These are phyloP conservation scores for Dichotomocladium elegans DNA, from an alignment of 371 early-diverging fungal genomes.

Conservation along the genomic window DNA sequence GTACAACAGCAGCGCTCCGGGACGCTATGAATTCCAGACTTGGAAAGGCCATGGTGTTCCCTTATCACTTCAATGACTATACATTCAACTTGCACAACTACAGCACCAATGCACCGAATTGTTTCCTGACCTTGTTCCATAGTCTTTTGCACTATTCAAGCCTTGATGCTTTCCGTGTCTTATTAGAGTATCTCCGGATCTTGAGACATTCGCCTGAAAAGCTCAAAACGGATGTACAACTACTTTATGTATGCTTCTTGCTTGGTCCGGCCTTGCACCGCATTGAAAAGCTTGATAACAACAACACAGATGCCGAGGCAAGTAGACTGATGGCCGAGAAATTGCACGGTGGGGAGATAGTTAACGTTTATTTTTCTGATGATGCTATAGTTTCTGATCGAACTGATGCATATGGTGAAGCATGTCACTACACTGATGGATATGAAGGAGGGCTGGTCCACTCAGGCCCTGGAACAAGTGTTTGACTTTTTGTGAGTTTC, in stretches of 20 bases:
- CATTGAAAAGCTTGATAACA: constrained; percentile 52
- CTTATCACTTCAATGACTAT: constrained; percentile 59
- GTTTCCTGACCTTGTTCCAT: constrained; percentile 61
- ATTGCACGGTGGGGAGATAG: neutral
- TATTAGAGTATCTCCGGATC: constrained; percentile 34
- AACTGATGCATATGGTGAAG: constrained; percentile 47
- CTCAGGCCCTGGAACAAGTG: constrained; percentile 51
- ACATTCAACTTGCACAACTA: constrained; percentile 60
- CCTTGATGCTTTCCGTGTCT: constrained; percentile 44
- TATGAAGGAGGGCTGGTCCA: constrained; percentile 47
- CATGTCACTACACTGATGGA: constrained; percentile 45
- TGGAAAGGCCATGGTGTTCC: constrained; percentile 47
- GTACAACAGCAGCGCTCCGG: constrained; percentile 26
- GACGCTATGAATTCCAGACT: constrained; percentile 37
- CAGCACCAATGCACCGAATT: constrained; percentile 57
- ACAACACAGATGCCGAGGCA: constrained; percentile 43
- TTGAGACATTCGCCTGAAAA: constrained; percentile 29
- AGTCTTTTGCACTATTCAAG: constrained; percentile 62
- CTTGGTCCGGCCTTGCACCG: constrained; percentile 74
- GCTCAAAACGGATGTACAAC: constrained; percentile 67
- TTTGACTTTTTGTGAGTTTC: constrained; percentile 50
- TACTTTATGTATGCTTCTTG: constrained; percentile 70
- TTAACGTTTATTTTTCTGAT: neutral
- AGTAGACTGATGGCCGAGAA: too few species aligned
- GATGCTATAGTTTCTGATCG: constrained; percentile 33